These are phyloP conservation scores for Fraxinus sp. DNA, from an alignment of 305 asterid genomes.

Conservation along the genomic window DNA sequence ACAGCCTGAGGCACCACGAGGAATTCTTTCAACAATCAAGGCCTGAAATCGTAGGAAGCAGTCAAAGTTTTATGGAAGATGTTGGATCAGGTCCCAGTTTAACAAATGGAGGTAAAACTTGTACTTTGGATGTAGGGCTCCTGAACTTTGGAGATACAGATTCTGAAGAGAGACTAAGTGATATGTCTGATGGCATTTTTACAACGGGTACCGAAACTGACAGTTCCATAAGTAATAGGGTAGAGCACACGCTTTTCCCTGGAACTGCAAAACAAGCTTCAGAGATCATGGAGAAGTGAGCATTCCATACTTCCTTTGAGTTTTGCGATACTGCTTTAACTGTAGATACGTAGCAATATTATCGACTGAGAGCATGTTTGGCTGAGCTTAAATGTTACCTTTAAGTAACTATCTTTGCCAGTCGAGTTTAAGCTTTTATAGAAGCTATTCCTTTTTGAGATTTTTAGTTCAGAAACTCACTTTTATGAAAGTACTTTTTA, in stretches of 20 bases:
- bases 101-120: constrained; percentile 39
- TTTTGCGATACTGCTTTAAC: constrained; percentile 3
- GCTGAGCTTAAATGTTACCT: neutral
- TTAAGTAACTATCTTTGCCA: neutral
- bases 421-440: neutral
- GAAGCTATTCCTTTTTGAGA: neutral
- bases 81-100: constrained; percentile 33
- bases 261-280: constrained; percentile 52
- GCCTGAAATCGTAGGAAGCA: constrained; percentile 47
- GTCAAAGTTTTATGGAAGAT: constrained; percentile 36
- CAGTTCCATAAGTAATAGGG: constrained; percentile 70
- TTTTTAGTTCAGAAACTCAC: neutral
- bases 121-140: constrained; percentile 58
- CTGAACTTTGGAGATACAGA: constrained; percentile 77
- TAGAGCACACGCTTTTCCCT: constrained; percentile 81
- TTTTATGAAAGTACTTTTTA: neutral
- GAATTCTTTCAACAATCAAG: constrained; percentile 77
- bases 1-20: constrained; percentile 68
- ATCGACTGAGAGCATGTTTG: neutral
- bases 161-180: constrained; percentile 86
- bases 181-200: constrained; percentile 90
- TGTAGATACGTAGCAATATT: neutral
- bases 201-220: constrained; percentile 96
- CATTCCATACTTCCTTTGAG: constrained; percentile 20
- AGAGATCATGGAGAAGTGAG: constrained; percentile 64